Conservation (phyloP, 176 grass and related monocot species). For the Chloris gayana region DNA sequence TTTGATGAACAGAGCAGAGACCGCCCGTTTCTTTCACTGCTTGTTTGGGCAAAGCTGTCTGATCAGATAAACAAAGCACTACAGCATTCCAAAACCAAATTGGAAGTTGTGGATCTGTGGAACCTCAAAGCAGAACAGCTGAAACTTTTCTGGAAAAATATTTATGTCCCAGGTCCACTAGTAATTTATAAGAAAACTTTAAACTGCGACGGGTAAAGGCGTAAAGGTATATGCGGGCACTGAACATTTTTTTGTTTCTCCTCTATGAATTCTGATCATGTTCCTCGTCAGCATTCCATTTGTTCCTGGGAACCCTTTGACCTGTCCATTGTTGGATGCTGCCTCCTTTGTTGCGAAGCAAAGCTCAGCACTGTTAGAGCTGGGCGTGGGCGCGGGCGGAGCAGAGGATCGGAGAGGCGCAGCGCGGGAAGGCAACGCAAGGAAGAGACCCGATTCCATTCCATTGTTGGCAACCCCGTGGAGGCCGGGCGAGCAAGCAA, state of each 20-base stretch:
- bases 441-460: slow-evolving; percentile 58
- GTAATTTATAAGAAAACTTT: background rate
- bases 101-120: background rate
- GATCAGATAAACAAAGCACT: background rate
- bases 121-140: slow-evolving; percentile 1
- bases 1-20: background rate
- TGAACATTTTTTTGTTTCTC: background rate
- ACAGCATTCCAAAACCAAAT: background rate
- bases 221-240: slow-evolving; percentile 10
- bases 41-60: background rate
- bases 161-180: background rate
- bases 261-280: background rate
- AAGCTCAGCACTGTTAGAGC: background rate
- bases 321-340: background rate
- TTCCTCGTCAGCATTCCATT: slow-evolving; percentile 15
- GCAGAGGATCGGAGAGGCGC: background rate
- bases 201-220: slow-evolving; percentile 10
- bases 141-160: background rate
- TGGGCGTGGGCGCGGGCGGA: no score
- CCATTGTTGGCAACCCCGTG: slow-evolving; percentile 42
- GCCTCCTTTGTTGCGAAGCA: background rate
- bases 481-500: slow-evolving; percentile 40
- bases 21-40: background rate
- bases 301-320: background rate
- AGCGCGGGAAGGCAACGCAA: slow-evolving; percentile 20